These are phyloP conservation scores for Rhododendron henanense DNA, from an alignment of 148 eudicot genomes.

Conservation along the genomic window DNA sequence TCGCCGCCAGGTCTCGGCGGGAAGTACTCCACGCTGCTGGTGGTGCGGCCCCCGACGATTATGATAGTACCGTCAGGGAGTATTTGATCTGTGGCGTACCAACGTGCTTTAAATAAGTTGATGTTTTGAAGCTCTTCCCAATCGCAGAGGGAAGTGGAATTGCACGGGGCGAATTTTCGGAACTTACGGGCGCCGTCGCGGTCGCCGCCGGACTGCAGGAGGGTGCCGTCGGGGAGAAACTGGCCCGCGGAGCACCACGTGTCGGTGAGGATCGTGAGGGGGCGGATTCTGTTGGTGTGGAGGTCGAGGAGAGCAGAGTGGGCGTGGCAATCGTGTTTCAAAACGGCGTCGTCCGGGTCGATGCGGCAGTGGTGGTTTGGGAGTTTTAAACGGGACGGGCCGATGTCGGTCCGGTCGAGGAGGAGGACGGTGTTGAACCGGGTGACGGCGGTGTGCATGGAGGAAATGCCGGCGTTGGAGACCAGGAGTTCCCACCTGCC, in stretches of 20 bases:
- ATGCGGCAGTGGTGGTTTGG: conserved; percentile 37
- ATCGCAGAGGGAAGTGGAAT: conserved; percentile 42
- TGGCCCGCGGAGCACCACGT: conserved; percentile 99
- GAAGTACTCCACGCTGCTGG: conserved; percentile 41
- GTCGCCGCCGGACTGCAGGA: conserved; percentile 84
- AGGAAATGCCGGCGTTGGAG: conserved; percentile 70
- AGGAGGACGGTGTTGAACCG: conserved; percentile 74
- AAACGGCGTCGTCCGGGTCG: conserved; percentile 24
- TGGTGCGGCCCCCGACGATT: conserved; percentile 51
- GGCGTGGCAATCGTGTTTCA: conserved; percentile 48
- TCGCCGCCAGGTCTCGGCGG: conserved; percentile 52
- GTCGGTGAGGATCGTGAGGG: conserved; percentile 75
- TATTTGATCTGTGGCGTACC: conserved; percentile 83
- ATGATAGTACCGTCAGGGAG: conserved; percentile 70
- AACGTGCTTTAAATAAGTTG: conserved; percentile 45
- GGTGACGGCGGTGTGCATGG: conserved; percentile 97
- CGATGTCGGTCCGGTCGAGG: conserved; percentile 80
- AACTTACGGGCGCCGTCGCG: conserved; percentile 48
- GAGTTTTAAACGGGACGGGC: conserved; percentile 55
- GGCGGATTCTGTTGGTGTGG: conserved; percentile 47
- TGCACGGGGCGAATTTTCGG: conserved; percentile 59
- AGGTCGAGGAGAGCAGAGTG: conserved; percentile 76
- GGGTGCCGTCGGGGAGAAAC: conserved; percentile 87
- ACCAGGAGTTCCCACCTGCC: conserved; percentile 67
- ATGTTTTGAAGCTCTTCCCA: conserved; percentile 68